Conservation (phyloP, 1,284 basidiomycete genomes). For the Leccinum huronense region DNA sequence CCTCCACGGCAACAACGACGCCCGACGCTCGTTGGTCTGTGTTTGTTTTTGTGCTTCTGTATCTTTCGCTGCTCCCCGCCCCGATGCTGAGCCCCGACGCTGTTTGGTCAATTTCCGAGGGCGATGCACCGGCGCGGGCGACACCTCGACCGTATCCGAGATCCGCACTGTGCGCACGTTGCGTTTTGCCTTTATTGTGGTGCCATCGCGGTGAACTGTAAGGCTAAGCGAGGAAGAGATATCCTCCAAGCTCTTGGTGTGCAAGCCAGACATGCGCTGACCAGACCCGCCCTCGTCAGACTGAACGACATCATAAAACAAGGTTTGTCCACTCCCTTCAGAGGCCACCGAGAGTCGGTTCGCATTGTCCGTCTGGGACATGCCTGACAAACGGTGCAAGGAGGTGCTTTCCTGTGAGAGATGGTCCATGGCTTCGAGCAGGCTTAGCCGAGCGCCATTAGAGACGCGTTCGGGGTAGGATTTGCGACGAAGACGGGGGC, state of each 20-base stretch:
- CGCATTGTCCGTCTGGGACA: slow-evolving; percentile 11
- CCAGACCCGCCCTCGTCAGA: slow-evolving; percentile 5
- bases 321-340: slow-evolving; percentile 29
- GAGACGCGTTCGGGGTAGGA: slow-evolving; percentile 32
- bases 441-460: slow-evolving; percentile 25
- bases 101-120: slow-evolving; percentile 30
- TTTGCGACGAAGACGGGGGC: slow-evolving; percentile 20
- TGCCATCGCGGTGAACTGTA: slow-evolving; percentile 9
- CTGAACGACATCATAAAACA: slow-evolving; percentile 27
- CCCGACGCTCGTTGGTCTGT: slow-evolving; percentile 16
- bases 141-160: slow-evolving; percentile 29
- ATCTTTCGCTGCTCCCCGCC: slow-evolving; percentile 1
- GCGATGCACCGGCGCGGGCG: slow-evolving; percentile 15
- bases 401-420: slow-evolving; percentile 23
- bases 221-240: slow-evolving; percentile 22
- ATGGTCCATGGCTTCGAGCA: slow-evolving; percentile 33
- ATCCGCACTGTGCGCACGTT: slow-evolving; percentile 29
- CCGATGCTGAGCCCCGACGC: slow-evolving; percentile 8
- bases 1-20: slow-evolving; percentile 27
- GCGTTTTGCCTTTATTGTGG: slow-evolving; percentile 13
- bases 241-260: slow-evolving; percentile 30
- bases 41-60: background rate
- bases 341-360: slow-evolving; percentile 27
- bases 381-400: slow-evolving; percentile 16
- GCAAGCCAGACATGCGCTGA: slow-evolving; percentile 6